Evolutionary conservation across 805 yeast genomes (phyloP).

Genomic region (Suhomyces xylopsoci): DNA sequence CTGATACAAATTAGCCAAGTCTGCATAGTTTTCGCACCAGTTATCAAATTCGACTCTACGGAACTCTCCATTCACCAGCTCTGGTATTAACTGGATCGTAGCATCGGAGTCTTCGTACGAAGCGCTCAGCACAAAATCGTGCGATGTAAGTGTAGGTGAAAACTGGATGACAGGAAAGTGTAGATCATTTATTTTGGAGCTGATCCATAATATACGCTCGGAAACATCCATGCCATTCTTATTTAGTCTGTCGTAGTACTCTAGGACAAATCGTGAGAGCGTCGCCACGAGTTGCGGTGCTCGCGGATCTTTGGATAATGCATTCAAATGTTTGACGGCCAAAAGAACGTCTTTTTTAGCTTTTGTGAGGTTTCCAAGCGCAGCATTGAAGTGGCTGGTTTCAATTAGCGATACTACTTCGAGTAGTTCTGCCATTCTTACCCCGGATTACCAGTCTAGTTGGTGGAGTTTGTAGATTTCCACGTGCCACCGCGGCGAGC

Average conservation of each 20-base stretch:
- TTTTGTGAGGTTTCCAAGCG: constrained; percentile 12
- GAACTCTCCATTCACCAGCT: constrained; percentile 2
- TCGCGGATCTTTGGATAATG: constrained; percentile 9
- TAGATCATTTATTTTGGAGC: constrained; percentile 16
- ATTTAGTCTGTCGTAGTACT: constrained; percentile 17
- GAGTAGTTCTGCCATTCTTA: background rate
- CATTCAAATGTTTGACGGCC: constrained; percentile 24
- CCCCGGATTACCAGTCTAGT: background rate
- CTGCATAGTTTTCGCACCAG: constrained; percentile 3
- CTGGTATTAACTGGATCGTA: constrained; percentile 1
- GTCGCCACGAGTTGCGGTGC: background rate
- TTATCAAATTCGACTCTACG: background rate
- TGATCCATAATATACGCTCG: constrained; percentile 26
- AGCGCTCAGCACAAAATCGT: constrained; percentile 1
- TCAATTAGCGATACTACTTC: constrained; percentile 13
- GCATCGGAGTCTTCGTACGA: constrained; percentile 4
- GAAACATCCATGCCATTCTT: background rate
- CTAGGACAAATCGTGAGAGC: constrained; percentile 20
- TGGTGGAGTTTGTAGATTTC: background rate
- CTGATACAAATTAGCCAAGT: constrained; percentile 35
- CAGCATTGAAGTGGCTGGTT: constrained; percentile 10
- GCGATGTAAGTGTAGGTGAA: constrained; percentile 1
- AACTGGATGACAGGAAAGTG: constrained; percentile 21
- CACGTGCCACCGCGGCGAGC: background rate
- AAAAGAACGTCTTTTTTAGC: constrained; percentile 20